Evolutionary conservation across 805 yeast genomes (phyloP).

Genomic region (Suhomyces prunicola): DNA sequence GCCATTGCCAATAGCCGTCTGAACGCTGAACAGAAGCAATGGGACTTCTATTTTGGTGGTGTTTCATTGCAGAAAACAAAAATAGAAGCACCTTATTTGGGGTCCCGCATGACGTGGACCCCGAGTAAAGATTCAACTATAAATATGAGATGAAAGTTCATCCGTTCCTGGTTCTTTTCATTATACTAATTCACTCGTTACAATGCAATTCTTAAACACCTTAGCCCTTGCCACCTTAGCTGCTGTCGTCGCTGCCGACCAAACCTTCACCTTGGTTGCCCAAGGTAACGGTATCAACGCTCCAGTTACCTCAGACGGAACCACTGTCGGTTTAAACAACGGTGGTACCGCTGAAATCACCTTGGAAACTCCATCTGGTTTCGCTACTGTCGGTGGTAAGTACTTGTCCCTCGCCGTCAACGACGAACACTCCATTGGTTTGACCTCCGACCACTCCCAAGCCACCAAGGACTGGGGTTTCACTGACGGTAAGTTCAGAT

Average conservation of each 20-base stretch:
- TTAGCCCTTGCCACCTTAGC: slow-evolving; percentile 22
- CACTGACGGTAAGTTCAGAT: slow-evolving; percentile 24
- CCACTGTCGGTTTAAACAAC: slow-evolving; percentile 5
- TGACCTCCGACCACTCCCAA: slow-evolving; percentile 11
- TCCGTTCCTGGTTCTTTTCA: background rate
- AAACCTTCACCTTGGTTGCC: slow-evolving; percentile 26
- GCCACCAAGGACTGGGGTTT: slow-evolving; percentile 28
- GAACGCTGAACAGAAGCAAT: background rate
- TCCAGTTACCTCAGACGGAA: slow-evolving; percentile 14
- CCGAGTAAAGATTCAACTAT: background rate
- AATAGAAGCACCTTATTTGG: background rate
- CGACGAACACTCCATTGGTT: slow-evolving; percentile 13
- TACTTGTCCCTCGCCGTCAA: slow-evolving; percentile 12
- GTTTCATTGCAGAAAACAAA: background rate
- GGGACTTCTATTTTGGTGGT: background rate
- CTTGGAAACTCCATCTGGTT: slow-evolving; percentile 32
- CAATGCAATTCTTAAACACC: slow-evolving; percentile 13
- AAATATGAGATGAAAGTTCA: background rate
- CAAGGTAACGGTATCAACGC: slow-evolving; percentile 20
- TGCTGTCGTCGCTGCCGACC: slow-evolving; percentile 28
- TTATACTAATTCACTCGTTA: background rate
- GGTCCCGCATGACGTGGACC: background rate
- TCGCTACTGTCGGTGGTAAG: slow-evolving; percentile 18
- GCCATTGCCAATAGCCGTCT: background rate
- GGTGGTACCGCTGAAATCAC: slow-evolving; percentile 17